Base-by-base conservation (phyloP, 495 filamentous ascomycete species). In the Parathielavia hyrcaniae region DNA sequence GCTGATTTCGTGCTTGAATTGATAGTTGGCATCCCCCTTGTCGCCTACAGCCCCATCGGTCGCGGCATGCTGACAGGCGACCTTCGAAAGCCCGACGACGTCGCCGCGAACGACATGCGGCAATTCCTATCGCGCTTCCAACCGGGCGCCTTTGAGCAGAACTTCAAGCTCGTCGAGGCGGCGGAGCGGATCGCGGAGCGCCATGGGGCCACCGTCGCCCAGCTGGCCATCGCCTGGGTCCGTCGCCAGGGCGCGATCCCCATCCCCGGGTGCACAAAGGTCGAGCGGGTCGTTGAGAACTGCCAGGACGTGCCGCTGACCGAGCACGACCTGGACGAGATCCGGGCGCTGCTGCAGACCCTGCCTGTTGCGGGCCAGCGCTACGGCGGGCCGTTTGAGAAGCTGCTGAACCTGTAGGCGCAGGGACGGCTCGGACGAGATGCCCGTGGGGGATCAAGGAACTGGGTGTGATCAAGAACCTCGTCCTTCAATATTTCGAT, bases 141-240 rank as follows among this genome's bases (percentile, higher is more conserved):
- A 58, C 75, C 77, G 4, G 88, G 82, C 34, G 82, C 81, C 60
- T 90, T 93, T 69, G 72, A 80, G 54, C 76, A 83, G 53, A 96
- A 96, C 71, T 61, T 91, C 13, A 77, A 86, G 69, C 80, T 96
- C 16, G 85, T 88, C 17, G 64, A 77, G 8, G 79, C 83, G 59
- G 69, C 96, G 30, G 75, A 83, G 61, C 73, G 78, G 43, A 59
- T 96, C 54, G 90, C 90, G 3, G 63, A 71, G 56, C 73, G 76
- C 60, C 95, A 92, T 76, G 82, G 81, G 8, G 81, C 80, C 59
- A 86, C 86, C 7, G 73, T 83, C 0, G 81, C 80, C 2, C 90
- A 96, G 73, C 71, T 95, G 26, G 88, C 88, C 1, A 71, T 96
- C 41, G 81, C 75, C 30, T 96, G 91, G 90, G 69, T 87, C 12